Conservation (phyloP, 2,329 filamentous ascomycete species). For the Fusarium avenaceum region DNA sequence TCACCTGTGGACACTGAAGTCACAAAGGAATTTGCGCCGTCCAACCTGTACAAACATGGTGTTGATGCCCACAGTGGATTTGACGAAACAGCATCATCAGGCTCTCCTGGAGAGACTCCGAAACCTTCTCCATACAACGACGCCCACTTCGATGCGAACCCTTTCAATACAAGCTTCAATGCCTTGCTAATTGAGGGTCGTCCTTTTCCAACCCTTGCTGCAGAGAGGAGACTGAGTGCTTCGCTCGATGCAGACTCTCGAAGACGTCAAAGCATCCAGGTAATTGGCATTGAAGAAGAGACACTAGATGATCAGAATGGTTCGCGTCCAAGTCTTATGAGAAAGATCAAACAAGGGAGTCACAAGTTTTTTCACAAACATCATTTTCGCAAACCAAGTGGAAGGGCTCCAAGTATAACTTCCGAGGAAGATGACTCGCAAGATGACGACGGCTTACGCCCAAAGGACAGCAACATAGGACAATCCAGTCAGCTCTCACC, state of each 20-base stretch:
- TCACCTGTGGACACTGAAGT: slow-evolving; percentile 42
- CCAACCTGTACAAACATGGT: slow-evolving; percentile 49
- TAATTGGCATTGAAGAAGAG: slow-evolving; percentile 17
- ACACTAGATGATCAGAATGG: slow-evolving; percentile 21
- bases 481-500: slow-evolving; percentile 22
- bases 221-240: slow-evolving; percentile 40
- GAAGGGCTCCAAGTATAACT: slow-evolving; percentile 9
- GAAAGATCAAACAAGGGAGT: slow-evolving; percentile 49
- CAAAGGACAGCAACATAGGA: slow-evolving; percentile 43
- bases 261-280: slow-evolving; percentile 48
- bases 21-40: slow-evolving; percentile 1
- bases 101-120: slow-evolving; percentile 24
- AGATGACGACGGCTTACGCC: slow-evolving; percentile 6
- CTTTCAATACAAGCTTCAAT: slow-evolving; percentile 36
- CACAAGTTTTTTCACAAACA: slow-evolving; percentile 45
- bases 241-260: slow-evolving; percentile 46
- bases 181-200: neutral
- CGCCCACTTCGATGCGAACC: slow-evolving; percentile 44
- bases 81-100: slow-evolving; percentile 9
- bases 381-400: slow-evolving; percentile 35
- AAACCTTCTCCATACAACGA: slow-evolving; percentile 30
- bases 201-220: slow-evolving; percentile 3
- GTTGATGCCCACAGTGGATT: slow-evolving; percentile 51
- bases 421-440: slow-evolving; percentile 6
- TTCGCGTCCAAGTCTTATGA: slow-evolving; percentile 47